Evolutionary conservation across 768 basidiomycete species (phyloP), one percentile per base, ranked within the genome.

Genomic region (Tulasnella sp.): DNA sequence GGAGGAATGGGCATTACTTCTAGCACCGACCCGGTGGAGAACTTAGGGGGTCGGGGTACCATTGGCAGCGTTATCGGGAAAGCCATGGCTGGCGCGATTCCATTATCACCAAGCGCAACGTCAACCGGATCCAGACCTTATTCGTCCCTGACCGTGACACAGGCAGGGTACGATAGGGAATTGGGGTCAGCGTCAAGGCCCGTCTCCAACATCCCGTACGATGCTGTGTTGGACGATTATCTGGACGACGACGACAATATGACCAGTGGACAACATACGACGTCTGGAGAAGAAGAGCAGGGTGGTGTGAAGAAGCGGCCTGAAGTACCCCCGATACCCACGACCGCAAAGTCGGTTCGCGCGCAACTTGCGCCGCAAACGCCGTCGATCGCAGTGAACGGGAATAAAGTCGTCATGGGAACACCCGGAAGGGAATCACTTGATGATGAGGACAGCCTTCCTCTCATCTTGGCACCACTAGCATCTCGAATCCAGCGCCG

Each of bases 401-500:
- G 31, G 60, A 64, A 64, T 24, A 31, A 14, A 14, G 60, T 64
- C 2, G 34, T 78, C 54, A 42, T 11, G 46, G 80, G 44, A 31
- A 42, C 28, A 16, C 3, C 18, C 0, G 34, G 40, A n/a, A 64
- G 77, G 28, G 76, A 81, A 40, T 79, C 54, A 12, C 16, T 5
- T 18, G 44, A 31, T 16, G 34, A 81, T 37, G 69, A 74, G 40
- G 79, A 48, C 16, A 78, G 46, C 44, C 76, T 80, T 6, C 80
- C 83, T 16, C 81, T 75, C 0, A 88, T 92, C 22, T 89, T 94
- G 40, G 86, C 87, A 54, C 90, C 92, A 1, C 86, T 92, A 34
- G 89, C 88, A 72, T 88, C 89, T 40, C 93, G 91, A 84, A 92
- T 95, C 83, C 89, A 92, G 74, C 84, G 86, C 1, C 85, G 90